Conservation (phyloP, 2,329 filamentous ascomycete species). For the Cercospora sojina region DNA sequence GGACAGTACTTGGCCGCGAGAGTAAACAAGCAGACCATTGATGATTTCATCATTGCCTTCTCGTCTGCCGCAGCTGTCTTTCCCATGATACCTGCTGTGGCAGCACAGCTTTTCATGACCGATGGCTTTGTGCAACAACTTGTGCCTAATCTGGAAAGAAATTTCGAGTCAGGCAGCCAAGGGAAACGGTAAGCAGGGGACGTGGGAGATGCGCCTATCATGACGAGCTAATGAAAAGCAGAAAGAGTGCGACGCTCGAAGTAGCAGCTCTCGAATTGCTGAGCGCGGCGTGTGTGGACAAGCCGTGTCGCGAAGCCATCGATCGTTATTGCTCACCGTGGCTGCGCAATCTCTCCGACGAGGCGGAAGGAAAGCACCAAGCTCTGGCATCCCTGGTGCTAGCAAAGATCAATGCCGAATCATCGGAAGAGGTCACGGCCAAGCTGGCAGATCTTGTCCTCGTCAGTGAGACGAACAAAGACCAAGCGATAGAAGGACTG, state of each 20-base stretch:
- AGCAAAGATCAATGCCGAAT: constrained; percentile 48
- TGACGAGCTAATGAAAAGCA: constrained; percentile 45
- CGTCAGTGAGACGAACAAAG: constrained; percentile 44
- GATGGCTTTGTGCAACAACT: constrained; percentile 82
- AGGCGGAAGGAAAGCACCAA: constrained; percentile 33
- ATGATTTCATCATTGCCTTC: constrained; percentile 87
- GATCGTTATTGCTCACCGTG: constrained; percentile 81
- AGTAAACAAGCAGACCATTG: constrained; percentile 72
- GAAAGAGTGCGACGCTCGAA: constrained; percentile 83
- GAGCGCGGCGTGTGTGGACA: constrained; percentile 86
- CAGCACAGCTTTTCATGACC: constrained; percentile 76
- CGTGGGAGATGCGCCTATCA: background rate
- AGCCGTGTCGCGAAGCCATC: constrained; percentile 77
- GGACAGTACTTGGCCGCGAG: constrained; percentile 71
- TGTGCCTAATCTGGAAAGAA: constrained; percentile 58
- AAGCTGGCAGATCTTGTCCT: constrained; percentile 36
- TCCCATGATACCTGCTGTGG: constrained; percentile 75
- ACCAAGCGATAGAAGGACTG: constrained; percentile 79
- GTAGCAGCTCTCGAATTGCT: constrained; percentile 84
- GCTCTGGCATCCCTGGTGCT: constrained; percentile 54
- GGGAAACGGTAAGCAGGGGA: constrained; percentile 34
- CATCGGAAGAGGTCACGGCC: constrained; percentile 31
- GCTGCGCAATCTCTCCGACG: constrained; percentile 75
- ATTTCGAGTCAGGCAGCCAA: constrained; percentile 34
- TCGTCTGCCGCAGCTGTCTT: constrained; percentile 89